Conservation (phyloP, 164 flowering plant species). For the Euptelea pleiosperma region DNA sequence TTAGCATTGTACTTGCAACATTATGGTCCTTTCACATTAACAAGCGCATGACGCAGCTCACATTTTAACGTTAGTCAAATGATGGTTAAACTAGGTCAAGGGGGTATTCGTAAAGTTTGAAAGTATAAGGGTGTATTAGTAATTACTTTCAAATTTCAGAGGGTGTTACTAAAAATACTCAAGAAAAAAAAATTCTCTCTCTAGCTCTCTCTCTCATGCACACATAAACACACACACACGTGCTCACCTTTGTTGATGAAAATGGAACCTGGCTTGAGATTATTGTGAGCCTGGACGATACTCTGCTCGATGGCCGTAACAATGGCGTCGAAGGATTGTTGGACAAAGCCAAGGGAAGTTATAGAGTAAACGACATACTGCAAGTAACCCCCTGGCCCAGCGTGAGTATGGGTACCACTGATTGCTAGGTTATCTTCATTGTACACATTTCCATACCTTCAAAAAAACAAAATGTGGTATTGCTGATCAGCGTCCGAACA, state of each 20-base stretch:
- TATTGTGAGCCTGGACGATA: slow-evolving; percentile 54
- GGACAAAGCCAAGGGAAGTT: slow-evolving; percentile 52
- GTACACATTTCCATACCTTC: slow-evolving; percentile 52
- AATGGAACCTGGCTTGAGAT: slow-evolving; percentile 52
- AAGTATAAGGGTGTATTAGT: no score
- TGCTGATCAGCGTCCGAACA: no score
- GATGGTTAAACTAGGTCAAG: no score
- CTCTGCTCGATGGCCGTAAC: slow-evolving; percentile 47
- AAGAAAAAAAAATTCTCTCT: no score
- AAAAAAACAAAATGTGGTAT: not conserved
- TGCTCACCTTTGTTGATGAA: slow-evolving; percentile 47
- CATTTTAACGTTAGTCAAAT: no score
- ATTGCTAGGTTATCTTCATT: slow-evolving; percentile 58
- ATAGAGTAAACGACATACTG: slow-evolving; percentile 47
- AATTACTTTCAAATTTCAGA: no score
- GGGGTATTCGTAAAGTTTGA: no score
- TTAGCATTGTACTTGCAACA: no score
- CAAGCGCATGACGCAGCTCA: no score
- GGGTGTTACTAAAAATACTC: no score
- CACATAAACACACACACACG: not conserved
- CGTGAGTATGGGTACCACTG: slow-evolving; percentile 69
- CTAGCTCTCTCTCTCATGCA: no score
- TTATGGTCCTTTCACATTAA: no score
- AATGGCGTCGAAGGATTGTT: slow-evolving; percentile 57
- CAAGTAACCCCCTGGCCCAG: slow-evolving; percentile 69